A percentile compares a stretch with the other conserved stretches of the same genome.
These are phyloP conservation scores for Paramecium sonneborni DNA, from an alignment of 73 alveolate species.

Conservation along the genomic window DNA sequence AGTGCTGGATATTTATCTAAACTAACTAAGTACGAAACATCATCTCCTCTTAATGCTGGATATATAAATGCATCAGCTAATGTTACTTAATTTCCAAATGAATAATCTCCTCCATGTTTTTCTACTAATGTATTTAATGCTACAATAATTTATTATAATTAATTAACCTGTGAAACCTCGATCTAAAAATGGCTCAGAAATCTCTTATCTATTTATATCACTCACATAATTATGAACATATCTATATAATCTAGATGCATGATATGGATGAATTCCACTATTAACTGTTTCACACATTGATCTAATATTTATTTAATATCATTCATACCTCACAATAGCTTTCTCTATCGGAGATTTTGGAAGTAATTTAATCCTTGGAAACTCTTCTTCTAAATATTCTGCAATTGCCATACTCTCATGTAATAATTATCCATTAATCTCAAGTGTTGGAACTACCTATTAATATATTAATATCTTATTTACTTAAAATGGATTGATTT, in stretches of 20 bases:
- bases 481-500: constrained; percentile 76
- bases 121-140: background rate
- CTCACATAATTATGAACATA: background rate
- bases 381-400: constrained; percentile 83
- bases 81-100: background rate
- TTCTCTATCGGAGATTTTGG: constrained; percentile 65
- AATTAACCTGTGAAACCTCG: constrained; percentile 19
- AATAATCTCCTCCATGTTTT: background rate
- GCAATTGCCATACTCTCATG: constrained; percentile 76
- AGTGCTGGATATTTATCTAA: constrained; percentile 64
- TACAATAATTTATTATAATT: background rate
- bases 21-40: background rate
- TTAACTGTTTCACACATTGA: constrained; percentile 73
- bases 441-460: constrained; percentile 66
- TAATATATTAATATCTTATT: constrained; percentile 1
- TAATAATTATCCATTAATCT: constrained; percentile 50
- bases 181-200: background rate
- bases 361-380: constrained; percentile 69
- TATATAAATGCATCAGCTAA: constrained; percentile 16
- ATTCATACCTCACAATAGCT: constrained; percentile 53
- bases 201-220: background rate
- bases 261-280: constrained; percentile 82
- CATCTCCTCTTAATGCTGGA: background rate
- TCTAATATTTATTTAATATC: constrained; percentile 62
- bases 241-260: background rate